Evolutionary conservation across 2,329 filamentous ascomycete species (phyloP).

Genomic region (Berkeleyomyces basicola): DNA sequence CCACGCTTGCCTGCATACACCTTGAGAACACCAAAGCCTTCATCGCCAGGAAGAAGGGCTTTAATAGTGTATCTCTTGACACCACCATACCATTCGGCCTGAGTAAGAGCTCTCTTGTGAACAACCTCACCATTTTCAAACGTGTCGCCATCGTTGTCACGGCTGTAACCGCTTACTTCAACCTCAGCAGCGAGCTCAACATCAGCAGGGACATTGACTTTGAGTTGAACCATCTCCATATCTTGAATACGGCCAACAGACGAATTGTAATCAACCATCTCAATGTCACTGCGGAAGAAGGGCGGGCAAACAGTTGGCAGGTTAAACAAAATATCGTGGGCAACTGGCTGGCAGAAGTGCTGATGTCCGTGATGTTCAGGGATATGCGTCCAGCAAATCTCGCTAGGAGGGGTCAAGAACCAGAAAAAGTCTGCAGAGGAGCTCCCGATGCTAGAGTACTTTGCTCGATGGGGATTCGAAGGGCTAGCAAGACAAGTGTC

Average conservation of each 20-base stretch:
- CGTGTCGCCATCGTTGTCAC: slow-evolving; percentile 75
- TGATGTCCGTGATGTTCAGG: slow-evolving; percentile 77
- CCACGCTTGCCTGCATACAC: slow-evolving; percentile 89
- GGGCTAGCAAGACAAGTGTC: slow-evolving; percentile 86
- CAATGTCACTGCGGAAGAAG: slow-evolving; percentile 68
- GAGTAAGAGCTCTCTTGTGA: slow-evolving; percentile 71
- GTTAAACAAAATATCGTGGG: slow-evolving; percentile 70
- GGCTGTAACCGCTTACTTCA: slow-evolving; percentile 63
- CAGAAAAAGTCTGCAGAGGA: slow-evolving; percentile 74
- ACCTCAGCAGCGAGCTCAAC: slow-evolving; percentile 88
- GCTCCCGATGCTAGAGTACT: slow-evolving; percentile 57
- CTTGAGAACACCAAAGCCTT: slow-evolving; percentile 74
- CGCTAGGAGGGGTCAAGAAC: slow-evolving; percentile 76
- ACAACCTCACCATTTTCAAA: slow-evolving; percentile 84
- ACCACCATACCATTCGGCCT: slow-evolving; percentile 79
- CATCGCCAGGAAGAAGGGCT: slow-evolving; percentile 76
- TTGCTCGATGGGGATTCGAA: slow-evolving; percentile 63
- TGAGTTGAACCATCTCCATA: slow-evolving; percentile 81
- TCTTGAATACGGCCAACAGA: slow-evolving; percentile 73
- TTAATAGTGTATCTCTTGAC: slow-evolving; percentile 89
- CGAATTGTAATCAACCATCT: slow-evolving; percentile 83
- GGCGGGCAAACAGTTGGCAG: slow-evolving; percentile 73
- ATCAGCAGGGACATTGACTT: slow-evolving; percentile 73
- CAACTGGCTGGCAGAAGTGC: slow-evolving; percentile 77
- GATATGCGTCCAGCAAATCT: slow-evolving; percentile 92